Evolutionary conservation across 441 rosid genomes (phyloP).

Genomic region (Bocquillonia castaneifolia): DNA sequence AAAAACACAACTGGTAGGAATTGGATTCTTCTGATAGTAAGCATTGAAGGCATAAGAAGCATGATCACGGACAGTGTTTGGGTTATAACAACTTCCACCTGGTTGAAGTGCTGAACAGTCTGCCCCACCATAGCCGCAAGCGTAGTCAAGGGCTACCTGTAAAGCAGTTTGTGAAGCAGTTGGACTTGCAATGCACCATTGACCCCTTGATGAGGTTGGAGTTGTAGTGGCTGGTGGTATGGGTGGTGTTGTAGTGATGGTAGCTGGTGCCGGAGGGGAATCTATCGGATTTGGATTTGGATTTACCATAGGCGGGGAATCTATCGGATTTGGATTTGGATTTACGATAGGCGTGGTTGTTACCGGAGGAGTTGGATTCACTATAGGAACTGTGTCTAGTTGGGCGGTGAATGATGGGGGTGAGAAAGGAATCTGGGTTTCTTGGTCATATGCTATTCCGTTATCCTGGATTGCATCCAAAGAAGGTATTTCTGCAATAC

Average conservation of each 20-base stretch:
- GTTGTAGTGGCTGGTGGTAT: slow-evolving; percentile 30
- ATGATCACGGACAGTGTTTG: slow-evolving; percentile 62
- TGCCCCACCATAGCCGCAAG: slow-evolving; percentile 91
- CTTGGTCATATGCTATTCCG: slow-evolving; percentile 25
- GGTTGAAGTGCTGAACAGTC: slow-evolving; percentile 81
- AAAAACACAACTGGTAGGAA: slow-evolving; percentile 76
- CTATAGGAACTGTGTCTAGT: slow-evolving; percentile 54
- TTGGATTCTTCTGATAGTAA: slow-evolving; percentile 94
- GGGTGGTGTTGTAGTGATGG: too few relatives aligned
- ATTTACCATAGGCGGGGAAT: slow-evolving; percentile 10
- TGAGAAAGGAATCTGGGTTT: slow-evolving; percentile 27
- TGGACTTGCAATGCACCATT: slow-evolving; percentile 78
- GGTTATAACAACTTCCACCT: slow-evolving; percentile 71
- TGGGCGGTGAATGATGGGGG: slow-evolving; percentile 28
- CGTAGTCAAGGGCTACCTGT: slow-evolving; percentile 93
- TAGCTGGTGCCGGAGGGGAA: slow-evolving; percentile 12
- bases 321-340: slow-evolving; percentile 18
- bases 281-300: slow-evolving; percentile 25
- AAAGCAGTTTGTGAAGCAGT: slow-evolving; percentile 66
- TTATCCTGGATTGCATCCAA: slow-evolving; percentile 30
- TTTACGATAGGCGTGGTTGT: slow-evolving; percentile 29
- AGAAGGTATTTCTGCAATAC: slow-evolving; percentile 36
- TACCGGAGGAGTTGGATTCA: slow-evolving; percentile 69
- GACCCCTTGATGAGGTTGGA: slow-evolving; percentile 54
- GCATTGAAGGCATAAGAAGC: slow-evolving; percentile 95